Conservation (phyloP, 139 green algal species). For the Chlamydomonas sp. region DNA sequence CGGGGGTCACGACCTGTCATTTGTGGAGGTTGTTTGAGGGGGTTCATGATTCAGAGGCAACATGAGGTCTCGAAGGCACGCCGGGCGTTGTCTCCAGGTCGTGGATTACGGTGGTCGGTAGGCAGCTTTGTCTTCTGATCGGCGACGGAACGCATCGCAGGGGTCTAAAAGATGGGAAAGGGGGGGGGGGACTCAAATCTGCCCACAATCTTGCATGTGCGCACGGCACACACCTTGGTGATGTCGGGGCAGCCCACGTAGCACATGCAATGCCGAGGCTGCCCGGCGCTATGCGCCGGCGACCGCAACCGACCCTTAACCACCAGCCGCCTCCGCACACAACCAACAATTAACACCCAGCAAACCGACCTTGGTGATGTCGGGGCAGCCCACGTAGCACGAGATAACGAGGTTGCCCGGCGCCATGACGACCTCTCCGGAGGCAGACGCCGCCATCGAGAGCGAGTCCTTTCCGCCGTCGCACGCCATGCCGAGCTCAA, state of each 20-base stretch:
- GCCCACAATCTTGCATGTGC: no score
- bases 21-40: no score
- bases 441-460: slow-evolving; percentile 88
- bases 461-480: slow-evolving; percentile 98
- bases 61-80: no score
- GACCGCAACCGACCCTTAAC: no score
- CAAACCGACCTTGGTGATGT: slow-evolving; percentile 75
- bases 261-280: slow-evolving; percentile 88
- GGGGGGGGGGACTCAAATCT: no score
- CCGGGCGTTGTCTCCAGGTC: no score
- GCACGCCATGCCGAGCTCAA: slow-evolving; percentile 81
- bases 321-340: no score
- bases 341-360: slow-evolving; percentile 5
- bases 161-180: no score
- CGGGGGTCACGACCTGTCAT: slow-evolving; percentile 52
- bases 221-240: slow-evolving; percentile 51
- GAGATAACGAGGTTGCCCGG: slow-evolving; percentile 93
- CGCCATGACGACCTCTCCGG: slow-evolving; percentile 85
- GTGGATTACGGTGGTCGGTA: no score
- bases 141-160: no score
- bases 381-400: slow-evolving; percentile 89
- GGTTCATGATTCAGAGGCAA: no score
- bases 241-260: slow-evolving; percentile 96
- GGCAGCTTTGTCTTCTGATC: no score
- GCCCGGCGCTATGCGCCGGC: slow-evolving; percentile 89